Evolutionary conservation across 345 rosid genomes (phyloP).

Genomic region (Noccaea caerulescens): DNA sequence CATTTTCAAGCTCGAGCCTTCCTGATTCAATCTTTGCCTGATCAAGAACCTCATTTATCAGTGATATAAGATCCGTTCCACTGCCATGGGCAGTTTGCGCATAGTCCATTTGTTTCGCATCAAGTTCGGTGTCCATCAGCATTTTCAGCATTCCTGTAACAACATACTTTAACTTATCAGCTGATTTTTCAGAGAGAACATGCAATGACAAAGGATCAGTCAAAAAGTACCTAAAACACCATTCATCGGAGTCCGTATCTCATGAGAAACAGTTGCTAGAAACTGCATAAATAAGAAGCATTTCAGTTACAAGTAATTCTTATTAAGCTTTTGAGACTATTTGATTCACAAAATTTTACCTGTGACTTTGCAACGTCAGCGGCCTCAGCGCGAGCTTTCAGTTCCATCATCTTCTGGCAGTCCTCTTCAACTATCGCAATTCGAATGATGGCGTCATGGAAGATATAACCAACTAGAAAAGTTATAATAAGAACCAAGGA

Average conservation of each 20-base stretch:
- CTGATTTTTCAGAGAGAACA: background rate
- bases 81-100: slow-evolving; percentile 89
- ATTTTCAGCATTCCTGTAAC: slow-evolving; percentile 85
- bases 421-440: slow-evolving; percentile 83
- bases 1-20: slow-evolving; percentile 84
- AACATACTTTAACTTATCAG: background rate
- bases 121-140: slow-evolving; percentile 91
- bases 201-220: slow-evolving; percentile 20
- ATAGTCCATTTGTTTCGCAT: slow-evolving; percentile 72
- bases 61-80: slow-evolving; percentile 80
- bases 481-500: slow-evolving; percentile 64
- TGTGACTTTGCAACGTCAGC: slow-evolving; percentile 97
- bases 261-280: slow-evolving; percentile 97
- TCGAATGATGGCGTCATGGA: slow-evolving; percentile 69
- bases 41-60: slow-evolving; percentile 94
- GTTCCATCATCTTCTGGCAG: slow-evolving; percentile 71
- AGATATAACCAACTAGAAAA: slow-evolving; percentile 77
- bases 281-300: slow-evolving; percentile 56
- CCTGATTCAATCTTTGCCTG: slow-evolving; percentile 99
- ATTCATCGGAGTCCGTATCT: slow-evolving; percentile 96
- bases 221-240: slow-evolving; percentile 52
- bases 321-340: slow-evolving; percentile 13
- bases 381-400: slow-evolving; percentile 94
- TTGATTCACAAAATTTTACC: slow-evolving; percentile 40
- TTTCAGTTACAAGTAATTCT: slow-evolving; percentile 19